phyloP scores from a whole-genome alignment of 2,329 filamentous ascomycete species.

The Pseudofabraea citricarpa region DNA sequence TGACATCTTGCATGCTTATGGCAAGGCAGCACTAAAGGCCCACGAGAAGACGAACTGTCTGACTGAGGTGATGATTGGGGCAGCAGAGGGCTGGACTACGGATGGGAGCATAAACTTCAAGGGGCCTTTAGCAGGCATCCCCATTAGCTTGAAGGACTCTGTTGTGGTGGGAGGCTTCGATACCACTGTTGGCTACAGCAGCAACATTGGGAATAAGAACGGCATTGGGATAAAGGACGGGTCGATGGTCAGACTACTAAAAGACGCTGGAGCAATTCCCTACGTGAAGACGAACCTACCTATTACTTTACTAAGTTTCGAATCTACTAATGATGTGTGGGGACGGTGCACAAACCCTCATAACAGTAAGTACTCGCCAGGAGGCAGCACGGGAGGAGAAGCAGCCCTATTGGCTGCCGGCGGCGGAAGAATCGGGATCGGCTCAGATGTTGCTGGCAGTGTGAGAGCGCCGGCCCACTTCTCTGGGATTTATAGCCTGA shows the following conservation, averaged over 20 bases:
- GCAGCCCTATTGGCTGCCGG: conserved; percentile 74
- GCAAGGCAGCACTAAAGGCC: conserved; percentile 78
- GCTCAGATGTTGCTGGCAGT: conserved; percentile 85
- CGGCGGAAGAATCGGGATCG: conserved; percentile 80
- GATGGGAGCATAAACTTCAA: conserved; percentile 62
- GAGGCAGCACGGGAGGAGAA: conserved; percentile 72
- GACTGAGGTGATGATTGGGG: conserved; percentile 78
- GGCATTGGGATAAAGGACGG: conserved; percentile 67
- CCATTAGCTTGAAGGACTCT: conserved; percentile 77
- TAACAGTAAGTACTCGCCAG: conserved; percentile 77
- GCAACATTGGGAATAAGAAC: conserved; percentile 63
- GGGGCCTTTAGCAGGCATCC: conserved; percentile 81
- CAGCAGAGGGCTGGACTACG: conserved; percentile 68
- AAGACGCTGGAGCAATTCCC: conserved; percentile 82
- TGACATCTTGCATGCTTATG: conserved; percentile 78
- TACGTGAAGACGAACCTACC: conserved; percentile 93
- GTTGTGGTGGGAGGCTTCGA: conserved; percentile 82
- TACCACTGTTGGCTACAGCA: conserved; percentile 74
- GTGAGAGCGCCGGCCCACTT: conserved; percentile 86
- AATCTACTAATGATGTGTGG: conserved; percentile 62
- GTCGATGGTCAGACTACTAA: conserved; percentile 68
- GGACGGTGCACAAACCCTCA: conserved; percentile 79
- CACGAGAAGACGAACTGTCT: conserved; percentile 86
- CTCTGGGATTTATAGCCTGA: conserved; percentile 80
- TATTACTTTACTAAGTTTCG: conserved; percentile 52